Evolutionary conservation across 495 filamentous ascomycete species (phyloP).

Genomic region (Annulohypoxylon bovei): DNA sequence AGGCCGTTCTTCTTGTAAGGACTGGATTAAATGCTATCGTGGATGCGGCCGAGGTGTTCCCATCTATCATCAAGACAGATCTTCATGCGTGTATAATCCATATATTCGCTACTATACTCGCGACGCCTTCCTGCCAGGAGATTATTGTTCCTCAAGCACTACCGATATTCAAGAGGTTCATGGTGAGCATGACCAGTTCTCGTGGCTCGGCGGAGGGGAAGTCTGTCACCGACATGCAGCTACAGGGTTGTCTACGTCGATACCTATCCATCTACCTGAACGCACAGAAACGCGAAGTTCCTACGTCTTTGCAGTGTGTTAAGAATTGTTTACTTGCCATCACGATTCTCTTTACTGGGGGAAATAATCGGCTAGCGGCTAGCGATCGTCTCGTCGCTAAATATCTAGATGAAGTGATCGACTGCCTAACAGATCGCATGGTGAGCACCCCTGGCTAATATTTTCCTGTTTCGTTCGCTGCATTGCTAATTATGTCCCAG

Average conservation of each 20-base stretch:
- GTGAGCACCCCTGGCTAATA: constrained; percentile 46
- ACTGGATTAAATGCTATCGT: constrained; percentile 86
- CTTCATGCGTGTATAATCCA: constrained; percentile 96
- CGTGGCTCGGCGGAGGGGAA: constrained; percentile 46
- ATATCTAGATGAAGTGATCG: constrained; percentile 79
- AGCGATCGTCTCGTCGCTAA: constrained; percentile 74
- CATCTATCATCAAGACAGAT: constrained; percentile 94
- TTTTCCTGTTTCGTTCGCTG: constrained; percentile 30
- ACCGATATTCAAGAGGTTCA: constrained; percentile 90
- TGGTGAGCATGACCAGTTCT: constrained; percentile 72
- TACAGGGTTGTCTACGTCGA: constrained; percentile 77
- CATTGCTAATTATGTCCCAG: constrained; percentile 49
- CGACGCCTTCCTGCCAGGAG: constrained; percentile 84
- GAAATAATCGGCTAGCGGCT: constrained; percentile 74
- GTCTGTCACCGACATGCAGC: constrained; percentile 58
- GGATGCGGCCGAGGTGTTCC: constrained; percentile 93
- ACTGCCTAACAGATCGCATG: constrained; percentile 83
- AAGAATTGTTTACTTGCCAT: constrained; percentile 90
- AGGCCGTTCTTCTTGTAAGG: constrained; percentile 82
- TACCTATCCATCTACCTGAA: constrained; percentile 83
- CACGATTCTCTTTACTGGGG: constrained; percentile 87
- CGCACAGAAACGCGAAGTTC: constrained; percentile 83
- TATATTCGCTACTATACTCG: constrained; percentile 93
- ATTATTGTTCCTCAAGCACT: constrained; percentile 90
- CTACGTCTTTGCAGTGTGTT: constrained; percentile 84